These are phyloP conservation scores for Saccharomycopsis malanga DNA, from an alignment of 805 yeast species.

Conservation along the genomic window DNA sequence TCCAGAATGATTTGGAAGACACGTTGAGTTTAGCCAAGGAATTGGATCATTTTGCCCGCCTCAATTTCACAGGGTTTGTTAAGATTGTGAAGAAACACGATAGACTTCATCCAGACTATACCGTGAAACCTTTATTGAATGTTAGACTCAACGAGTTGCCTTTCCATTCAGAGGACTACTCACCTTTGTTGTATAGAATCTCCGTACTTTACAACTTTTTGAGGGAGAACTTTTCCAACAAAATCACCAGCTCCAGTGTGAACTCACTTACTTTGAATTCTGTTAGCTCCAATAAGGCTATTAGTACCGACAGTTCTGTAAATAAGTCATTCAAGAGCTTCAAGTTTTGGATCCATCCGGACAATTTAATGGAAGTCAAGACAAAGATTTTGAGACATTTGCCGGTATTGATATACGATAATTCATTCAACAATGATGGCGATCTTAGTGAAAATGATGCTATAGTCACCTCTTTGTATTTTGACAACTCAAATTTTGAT, in stretches of 20 bases:
- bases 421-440: constrained; percentile 42
- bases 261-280: constrained; percentile 32
- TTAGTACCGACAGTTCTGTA: constrained; percentile 33
- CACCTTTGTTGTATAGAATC: constrained; percentile 79
- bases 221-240: constrained; percentile 56
- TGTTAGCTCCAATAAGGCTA: constrained; percentile 28
- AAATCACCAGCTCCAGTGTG: constrained; percentile 27
- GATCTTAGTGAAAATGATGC: constrained; percentile 54
- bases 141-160: constrained; percentile 85
- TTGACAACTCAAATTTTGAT: constrained; percentile 78
- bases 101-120: constrained; percentile 75
- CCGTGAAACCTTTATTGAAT: constrained; percentile 84
- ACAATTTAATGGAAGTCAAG: constrained; percentile 92
- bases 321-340: constrained; percentile 47
- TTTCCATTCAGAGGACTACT: constrained; percentile 89
- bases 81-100: constrained; percentile 96
- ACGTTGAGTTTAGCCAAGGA: constrained; percentile 71
- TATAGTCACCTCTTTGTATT: constrained; percentile 75
- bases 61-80: constrained; percentile 90
- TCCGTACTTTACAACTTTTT: constrained; percentile 76
- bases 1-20: constrained; percentile 67
- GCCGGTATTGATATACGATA: constrained; percentile 77
- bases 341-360: constrained; percentile 97
- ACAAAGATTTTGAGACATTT: constrained; percentile 89
- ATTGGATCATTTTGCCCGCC: constrained; percentile 80